Base-by-base conservation (phyloP, 2,329 filamentous ascomycete species). In the Hymenoscyphus linearis region DNA sequence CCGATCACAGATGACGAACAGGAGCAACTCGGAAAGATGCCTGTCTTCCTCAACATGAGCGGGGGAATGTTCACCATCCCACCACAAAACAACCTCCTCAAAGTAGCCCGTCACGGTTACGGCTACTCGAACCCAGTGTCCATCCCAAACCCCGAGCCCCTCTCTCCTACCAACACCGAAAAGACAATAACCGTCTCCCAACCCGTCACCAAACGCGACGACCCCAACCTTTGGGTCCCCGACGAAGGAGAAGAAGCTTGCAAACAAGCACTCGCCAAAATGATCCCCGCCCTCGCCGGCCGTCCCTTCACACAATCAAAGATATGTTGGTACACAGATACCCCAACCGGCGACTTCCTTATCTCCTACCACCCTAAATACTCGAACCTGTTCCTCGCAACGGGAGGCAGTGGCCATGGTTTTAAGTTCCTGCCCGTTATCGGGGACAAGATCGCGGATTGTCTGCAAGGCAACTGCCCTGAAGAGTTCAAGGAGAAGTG, bases 61-160 rank as follows among this genome's bases (percentile, higher is more conserved):
- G 85, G 81, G 1, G 89, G 89, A 9, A 80, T 89, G 62, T 93
- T 92, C 78, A 80, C 90, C 72, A 89, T 93, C 64, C 88, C 89
- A 3, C 89, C 90, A 0, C 75, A 76, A 2, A 76, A 82, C 64
- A 56, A 64, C 2, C 62, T 83, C 10, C 76, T 87, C 44, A 88
- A 87, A 69, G 75, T 87, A 40, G 85, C 84, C 0, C 76, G 84
- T 1, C 85, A 88, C 69, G 82, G 79, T 0, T 85, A 80, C 63
- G 85, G 85, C 1, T 86, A 83, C 67, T 72, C 76, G 3, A 80
- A 80, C 62, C 78, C 76, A 0, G 68, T 68, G 4, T 18, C 47
- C 0, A 69, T 73, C 12, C 63, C 63, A 0, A 62, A 64, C 26
- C 71, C 71, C 1, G 25, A 27, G n/a, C 52, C 53, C 3, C 12